These are phyloP conservation scores for Neurospora sp. DNA, from an alignment of 495 filamentous ascomycete genomes.

Conservation along the genomic window DNA sequence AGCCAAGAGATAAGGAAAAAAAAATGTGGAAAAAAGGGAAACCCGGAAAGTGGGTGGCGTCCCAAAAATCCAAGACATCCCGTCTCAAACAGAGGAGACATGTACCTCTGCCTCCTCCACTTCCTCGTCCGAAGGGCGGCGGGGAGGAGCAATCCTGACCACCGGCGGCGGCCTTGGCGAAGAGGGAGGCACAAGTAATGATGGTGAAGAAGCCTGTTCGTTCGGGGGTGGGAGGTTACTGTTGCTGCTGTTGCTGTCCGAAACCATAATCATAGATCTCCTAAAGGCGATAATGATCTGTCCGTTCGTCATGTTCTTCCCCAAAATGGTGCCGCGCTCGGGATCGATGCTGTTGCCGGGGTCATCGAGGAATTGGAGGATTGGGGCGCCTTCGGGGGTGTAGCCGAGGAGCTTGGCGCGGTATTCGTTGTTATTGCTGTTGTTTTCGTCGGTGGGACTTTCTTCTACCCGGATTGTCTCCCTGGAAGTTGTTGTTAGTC, in stretches of 20 bases:
- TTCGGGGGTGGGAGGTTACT: not conserved
- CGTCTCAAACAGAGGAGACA: not conserved
- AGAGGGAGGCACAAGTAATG: not conserved
- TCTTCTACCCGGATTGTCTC: slow-evolving; percentile 20
- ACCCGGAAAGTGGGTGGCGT: not conserved
- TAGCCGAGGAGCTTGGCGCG: slow-evolving; percentile 25
- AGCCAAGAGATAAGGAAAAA: not conserved
- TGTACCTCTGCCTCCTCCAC: not conserved
- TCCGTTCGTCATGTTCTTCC: slow-evolving; percentile 5
- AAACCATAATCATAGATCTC: slow-evolving; percentile 11
- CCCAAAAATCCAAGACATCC: not conserved
- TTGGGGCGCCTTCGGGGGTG: slow-evolving; percentile 17
- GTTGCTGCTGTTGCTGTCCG: not conserved
- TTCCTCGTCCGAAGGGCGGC: not conserved
- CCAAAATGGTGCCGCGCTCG: slow-evolving; percentile 17
- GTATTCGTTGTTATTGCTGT: slow-evolving; percentile 7
- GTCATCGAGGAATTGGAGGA: slow-evolving; percentile 19
- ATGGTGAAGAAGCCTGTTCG: not conserved
- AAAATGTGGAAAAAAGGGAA: not conserved
- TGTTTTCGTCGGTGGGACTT: slow-evolving; percentile 11
- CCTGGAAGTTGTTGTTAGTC: slow-evolving; percentile 1
- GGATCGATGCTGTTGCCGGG: slow-evolving; percentile 6
- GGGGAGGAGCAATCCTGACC: slow-evolving; percentile 11
- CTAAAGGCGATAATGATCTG: slow-evolving; percentile 20
- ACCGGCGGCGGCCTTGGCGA: slow-evolving; percentile 3